phyloP scores from a whole-genome alignment of 108 stramenopile genomes.

The Asterionellopsis glacialis region DNA sequence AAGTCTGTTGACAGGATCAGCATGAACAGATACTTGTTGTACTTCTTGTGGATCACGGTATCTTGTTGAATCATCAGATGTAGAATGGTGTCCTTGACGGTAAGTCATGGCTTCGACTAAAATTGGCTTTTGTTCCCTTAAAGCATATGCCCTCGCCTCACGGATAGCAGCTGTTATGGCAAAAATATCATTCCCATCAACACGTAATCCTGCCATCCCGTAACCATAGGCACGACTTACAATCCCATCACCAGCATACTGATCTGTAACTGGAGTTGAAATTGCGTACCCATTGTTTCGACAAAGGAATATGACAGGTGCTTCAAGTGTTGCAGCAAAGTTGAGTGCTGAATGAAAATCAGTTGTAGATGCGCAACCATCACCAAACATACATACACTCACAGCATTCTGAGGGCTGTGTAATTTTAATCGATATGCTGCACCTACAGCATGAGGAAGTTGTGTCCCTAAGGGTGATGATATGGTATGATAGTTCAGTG shows the following conservation, averaged over 20 bases:
- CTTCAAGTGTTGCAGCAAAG: constrained; percentile 89
- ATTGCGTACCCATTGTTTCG: constrained; percentile 99
- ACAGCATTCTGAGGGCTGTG: constrained; percentile 39
- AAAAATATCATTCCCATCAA: constrained; percentile 97
- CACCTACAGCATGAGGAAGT: constrained; percentile 94
- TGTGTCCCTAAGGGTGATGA: constrained; percentile 94
- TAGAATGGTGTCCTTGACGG: constrained; percentile 95
- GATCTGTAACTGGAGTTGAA: constrained; percentile 89
- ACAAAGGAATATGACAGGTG: constrained; percentile 94
- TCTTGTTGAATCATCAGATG: constrained; percentile 91
- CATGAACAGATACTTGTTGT: constrained; percentile 37
- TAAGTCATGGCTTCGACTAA: constrained; percentile 99
- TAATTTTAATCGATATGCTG: constrained; percentile 85
- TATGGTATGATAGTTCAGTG: constrained; percentile 94
- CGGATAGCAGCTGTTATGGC: constrained; percentile 88
- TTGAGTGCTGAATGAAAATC: constrained; percentile 97
- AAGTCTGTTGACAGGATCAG: constrained; percentile 83
- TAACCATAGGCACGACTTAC: constrained; percentile 88
- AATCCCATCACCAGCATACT: constrained; percentile 97
- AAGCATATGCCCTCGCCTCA: constrained; percentile 70
- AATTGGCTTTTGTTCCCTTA: constrained; percentile 74
- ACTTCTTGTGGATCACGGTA: constrained; percentile 87
- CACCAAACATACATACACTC: constrained; percentile 91
- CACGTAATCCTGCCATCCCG: constrained; percentile 95
- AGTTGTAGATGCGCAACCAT: constrained; percentile 92